A percentile compares a stretch with the other conserved stretches of the same genome.
These are phyloP conservation scores for Hypoxylon sp. DNA, from an alignment of 2,329 filamentous ascomycete genomes.

Conservation along the genomic window DNA sequence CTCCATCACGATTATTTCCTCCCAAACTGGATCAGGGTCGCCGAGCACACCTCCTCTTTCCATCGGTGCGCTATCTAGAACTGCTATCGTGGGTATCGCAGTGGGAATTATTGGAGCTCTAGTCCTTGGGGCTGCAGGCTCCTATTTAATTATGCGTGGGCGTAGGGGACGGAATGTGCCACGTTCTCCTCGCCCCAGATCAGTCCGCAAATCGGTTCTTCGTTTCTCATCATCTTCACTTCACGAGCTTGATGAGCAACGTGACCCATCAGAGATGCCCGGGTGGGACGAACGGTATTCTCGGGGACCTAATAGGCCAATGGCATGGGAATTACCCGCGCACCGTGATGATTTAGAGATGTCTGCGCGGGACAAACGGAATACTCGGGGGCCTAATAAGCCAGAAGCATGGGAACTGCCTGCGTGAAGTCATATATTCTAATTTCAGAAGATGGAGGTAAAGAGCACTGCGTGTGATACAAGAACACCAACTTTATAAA, in stretches of 20 bases:
- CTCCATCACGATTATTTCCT: background rate
- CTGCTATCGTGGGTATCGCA: constrained; percentile 23
- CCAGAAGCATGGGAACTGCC: constrained; percentile 27
- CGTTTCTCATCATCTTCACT: background rate
- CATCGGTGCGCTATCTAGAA: background rate
- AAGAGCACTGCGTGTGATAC: background rate
- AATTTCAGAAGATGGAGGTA: background rate
- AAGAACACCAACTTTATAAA: background rate
- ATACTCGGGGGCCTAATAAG: constrained; percentile 1
- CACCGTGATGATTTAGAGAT: constrained; percentile 16
- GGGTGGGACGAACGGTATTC: constrained; percentile 10
- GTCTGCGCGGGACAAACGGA: constrained; percentile 13
- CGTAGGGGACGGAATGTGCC: background rate
- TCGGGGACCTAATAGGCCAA: constrained; percentile 7
- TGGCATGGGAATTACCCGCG: constrained; percentile 21
- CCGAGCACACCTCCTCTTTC: background rate
- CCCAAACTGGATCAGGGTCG: background rate
- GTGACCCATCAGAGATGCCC: constrained; percentile 21
- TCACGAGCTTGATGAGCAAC: constrained; percentile 26
- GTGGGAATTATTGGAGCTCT: constrained; percentile 24
- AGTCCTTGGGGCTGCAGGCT: constrained; percentile 4
- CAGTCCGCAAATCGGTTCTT: background rate
- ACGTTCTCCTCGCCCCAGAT: background rate
- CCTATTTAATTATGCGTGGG: constrained; percentile 25
- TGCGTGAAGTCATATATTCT: background rate